Evolutionary conservation across 1,284 basidiomycete genomes (phyloP).

Genomic region (Retiboletus flavoniger): DNA sequence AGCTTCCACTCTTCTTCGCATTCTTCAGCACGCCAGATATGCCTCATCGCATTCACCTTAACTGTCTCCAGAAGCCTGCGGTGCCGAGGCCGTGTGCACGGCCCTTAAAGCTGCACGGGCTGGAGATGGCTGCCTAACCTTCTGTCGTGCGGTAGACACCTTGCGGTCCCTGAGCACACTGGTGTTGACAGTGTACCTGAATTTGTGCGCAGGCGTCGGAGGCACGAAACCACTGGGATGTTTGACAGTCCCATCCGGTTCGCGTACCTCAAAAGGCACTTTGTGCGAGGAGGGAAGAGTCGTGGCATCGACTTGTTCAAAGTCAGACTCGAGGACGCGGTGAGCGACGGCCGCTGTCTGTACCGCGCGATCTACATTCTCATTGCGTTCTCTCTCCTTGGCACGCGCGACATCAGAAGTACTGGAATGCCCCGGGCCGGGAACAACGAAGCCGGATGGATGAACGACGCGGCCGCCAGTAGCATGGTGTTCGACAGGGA

Average conservation of each 20-base stretch:
- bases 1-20: not conserved
- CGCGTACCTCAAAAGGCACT: slow-evolving; percentile 37
- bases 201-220: slow-evolving; percentile 38
- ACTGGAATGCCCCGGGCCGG: slow-evolving; percentile 28
- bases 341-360: slow-evolving; percentile 36
- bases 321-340: slow-evolving; percentile 34
- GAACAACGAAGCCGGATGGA: slow-evolving; percentile 35
- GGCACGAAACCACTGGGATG: slow-evolving; percentile 41
- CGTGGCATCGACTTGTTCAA: slow-evolving; percentile 27
- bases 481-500: slow-evolving; percentile 29
- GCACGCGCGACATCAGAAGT: slow-evolving; percentile 26
- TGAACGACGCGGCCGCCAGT: slow-evolving; percentile 27
- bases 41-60: not conserved
- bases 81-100: slow-evolving; percentile 21
- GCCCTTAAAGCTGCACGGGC: slow-evolving; percentile 20
- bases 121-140: slow-evolving; percentile 12
- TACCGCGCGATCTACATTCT: slow-evolving; percentile 14
- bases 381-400: slow-evolving; percentile 27
- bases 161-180: slow-evolving; percentile 20
- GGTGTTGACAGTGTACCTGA: slow-evolving; percentile 21
- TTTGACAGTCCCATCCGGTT: slow-evolving; percentile 33
- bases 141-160: slow-evolving; percentile 11
- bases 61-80: not conserved
- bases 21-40: too few species aligned
- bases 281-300: slow-evolving; percentile 30